Percentiles rank a stretch among this genome's conserved stretches.
These are phyloP conservation scores for Darksidea phi DNA, from an alignment of 495 filamentous ascomycete species.

Conservation along the genomic window DNA sequence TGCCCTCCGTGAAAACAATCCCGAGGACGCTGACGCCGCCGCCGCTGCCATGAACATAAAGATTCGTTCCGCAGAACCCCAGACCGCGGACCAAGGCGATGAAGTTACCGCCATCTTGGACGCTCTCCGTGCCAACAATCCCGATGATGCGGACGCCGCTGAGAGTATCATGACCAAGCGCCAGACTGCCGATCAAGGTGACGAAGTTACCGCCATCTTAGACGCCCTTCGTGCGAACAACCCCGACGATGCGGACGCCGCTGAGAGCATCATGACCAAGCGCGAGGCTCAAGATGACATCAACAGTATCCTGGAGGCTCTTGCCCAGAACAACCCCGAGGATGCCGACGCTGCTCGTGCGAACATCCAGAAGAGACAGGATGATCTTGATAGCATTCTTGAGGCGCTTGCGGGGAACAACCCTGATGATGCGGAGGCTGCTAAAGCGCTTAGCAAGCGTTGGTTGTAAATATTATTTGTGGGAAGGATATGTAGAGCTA, in stretches of 20 bases:
- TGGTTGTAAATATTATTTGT: not conserved
- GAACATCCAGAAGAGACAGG: not conserved
- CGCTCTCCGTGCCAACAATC: not conserved
- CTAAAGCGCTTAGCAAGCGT: not conserved
- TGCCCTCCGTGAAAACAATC: conserved; percentile 18
- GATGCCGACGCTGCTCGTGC: not conserved
- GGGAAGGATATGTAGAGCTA: not conserved
- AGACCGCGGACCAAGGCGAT: not conserved
- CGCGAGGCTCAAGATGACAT: conserved; percentile 9
- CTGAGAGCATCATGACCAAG: not conserved
- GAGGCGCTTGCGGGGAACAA: conserved; percentile 9
- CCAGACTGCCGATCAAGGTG: not conserved
- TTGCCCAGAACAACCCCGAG: conserved; percentile 10
- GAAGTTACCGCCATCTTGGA: not conserved
- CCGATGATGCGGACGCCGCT: not conserved
- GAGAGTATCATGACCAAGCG: too few relatives aligned
- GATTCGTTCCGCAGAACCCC: not conserved
- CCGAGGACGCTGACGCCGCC: conserved; percentile 22
- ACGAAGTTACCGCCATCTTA: conserved; percentile 4
- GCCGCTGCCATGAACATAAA: not conserved
- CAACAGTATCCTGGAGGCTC: conserved; percentile 7
- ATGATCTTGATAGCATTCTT: conserved; percentile 8
- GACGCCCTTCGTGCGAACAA: conserved; percentile 5
- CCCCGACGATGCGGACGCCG: conserved; percentile 17
- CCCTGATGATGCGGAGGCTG: conserved; percentile 19